A percentile compares a stretch with the other conserved stretches of the same genome.
These are phyloP conservation scores for Eremothecium sinecaudum DNA, from an alignment of 1,139 yeast genomes.

Conservation along the genomic window DNA sequence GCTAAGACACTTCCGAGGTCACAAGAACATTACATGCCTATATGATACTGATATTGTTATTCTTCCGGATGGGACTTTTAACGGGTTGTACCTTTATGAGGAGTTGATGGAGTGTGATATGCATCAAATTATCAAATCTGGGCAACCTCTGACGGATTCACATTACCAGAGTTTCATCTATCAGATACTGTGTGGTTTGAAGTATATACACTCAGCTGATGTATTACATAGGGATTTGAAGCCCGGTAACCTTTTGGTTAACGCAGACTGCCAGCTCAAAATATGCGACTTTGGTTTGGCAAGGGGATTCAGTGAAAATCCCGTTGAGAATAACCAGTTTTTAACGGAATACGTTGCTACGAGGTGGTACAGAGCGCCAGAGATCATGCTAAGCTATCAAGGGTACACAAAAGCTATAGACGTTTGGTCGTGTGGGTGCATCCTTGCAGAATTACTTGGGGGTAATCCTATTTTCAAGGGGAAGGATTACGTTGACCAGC, in stretches of 20 bases:
- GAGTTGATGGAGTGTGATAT: slow-evolving; percentile 97
- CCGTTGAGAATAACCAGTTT: slow-evolving; percentile 81
- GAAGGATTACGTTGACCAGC: slow-evolving; percentile 89
- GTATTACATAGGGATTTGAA: slow-evolving; percentile 90
- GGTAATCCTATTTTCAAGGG: slow-evolving; percentile 91
- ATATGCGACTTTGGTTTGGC: slow-evolving; percentile 97
- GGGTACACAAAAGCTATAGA: slow-evolving; percentile 94
- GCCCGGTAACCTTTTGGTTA: slow-evolving; percentile 86
- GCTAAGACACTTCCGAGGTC: slow-evolving; percentile 84
- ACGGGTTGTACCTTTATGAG: slow-evolving; percentile 86
- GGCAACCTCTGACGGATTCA: slow-evolving; percentile 88
- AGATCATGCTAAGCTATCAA: slow-evolving; percentile 87
- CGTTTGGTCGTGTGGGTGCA: slow-evolving; percentile 96
- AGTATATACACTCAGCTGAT: slow-evolving; percentile 91
- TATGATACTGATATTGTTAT: slow-evolving; percentile 84
- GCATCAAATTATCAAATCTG: slow-evolving; percentile 91
- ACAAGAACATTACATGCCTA: slow-evolving; percentile 83
- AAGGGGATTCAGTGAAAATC: slow-evolving; percentile 81
- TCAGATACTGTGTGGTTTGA: slow-evolving; percentile 86
- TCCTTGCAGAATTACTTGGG: slow-evolving; percentile 84
- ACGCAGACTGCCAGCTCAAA: slow-evolving; percentile 92
- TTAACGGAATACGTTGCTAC: slow-evolving; percentile 97
- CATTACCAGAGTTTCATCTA: slow-evolving; percentile 90
- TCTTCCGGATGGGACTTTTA: slow-evolving; percentile 48
- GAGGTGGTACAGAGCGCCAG: slow-evolving; percentile 97